Base-by-base conservation (phyloP, 805 yeast genomes). In the Wickerhamomyces chaumierensis region DNA sequence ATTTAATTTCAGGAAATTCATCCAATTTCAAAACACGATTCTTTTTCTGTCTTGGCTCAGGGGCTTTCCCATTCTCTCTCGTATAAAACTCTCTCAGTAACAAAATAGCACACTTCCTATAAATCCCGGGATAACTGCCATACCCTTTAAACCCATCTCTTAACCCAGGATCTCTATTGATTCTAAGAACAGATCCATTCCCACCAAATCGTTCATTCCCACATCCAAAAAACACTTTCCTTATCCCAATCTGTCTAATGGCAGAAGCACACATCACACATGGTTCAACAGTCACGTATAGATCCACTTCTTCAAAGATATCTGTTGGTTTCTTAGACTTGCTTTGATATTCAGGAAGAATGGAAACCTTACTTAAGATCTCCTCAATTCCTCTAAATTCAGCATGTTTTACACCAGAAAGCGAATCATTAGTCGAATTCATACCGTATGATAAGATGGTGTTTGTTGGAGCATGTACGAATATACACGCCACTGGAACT, bases 231-330 rank as follows among this genome's bases (percentile, higher is more conserved):
- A 78, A 77, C 2, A 90, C 95, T 32, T 66, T 64, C 23, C 73
- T 60, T 11, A 92, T 75, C 2, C 81, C 80, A 35, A 88, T 56
- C 49, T 92, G 98, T 42, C 88, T 69, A 32, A 92, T 60, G 3
- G 95, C 87, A 32, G 92, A 77, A 0, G 96, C 97, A 63, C 98
- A 92, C 98, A 92, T 92, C 7, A 92, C 81, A 55, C 98, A 92
- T 0, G 98, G 98, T 58, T 92, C 98, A 0, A 92, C 96, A 0
- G 97, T 87, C 19, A 92, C 98, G 57, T 87, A 90, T 7, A 92
- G 65, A 23, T 75, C 77, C 3, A 83, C 66, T 19, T 78, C 71
- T 31, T 58, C 50, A 49, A 85, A 74, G 9, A 73, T 55, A 1
- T 53, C 44, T 18, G 50, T 45, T 12, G 65, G 47, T 15, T 48